Conservation (phyloP, 164 flowering plant species). For the Chloranthus sessilifolius region DNA sequence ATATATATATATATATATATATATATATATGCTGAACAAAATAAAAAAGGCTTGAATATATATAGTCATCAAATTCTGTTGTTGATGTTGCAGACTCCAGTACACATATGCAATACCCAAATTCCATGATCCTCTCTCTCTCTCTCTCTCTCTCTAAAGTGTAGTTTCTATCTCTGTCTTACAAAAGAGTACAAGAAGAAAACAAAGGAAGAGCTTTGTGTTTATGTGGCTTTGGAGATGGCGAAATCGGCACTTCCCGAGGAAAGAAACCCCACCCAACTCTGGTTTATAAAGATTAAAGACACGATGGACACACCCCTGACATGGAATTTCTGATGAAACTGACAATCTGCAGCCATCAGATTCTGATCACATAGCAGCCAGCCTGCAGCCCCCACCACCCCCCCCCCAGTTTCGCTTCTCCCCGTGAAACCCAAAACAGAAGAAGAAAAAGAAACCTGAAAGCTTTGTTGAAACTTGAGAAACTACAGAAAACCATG, state of each 20-base stretch:
- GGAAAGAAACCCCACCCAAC: too few species aligned
- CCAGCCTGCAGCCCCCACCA: not conserved
- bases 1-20: too few species aligned
- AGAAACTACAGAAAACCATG: too few species aligned
- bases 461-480: not conserved
- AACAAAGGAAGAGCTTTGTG: not conserved
- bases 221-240: constrained; percentile 7
- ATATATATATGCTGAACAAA: too few species aligned
- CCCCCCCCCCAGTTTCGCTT: not conserved
- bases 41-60: not conserved
- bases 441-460: not conserved
- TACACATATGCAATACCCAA: too few species aligned
- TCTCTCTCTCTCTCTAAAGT: not conserved
- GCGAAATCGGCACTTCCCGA: constrained; percentile 17
- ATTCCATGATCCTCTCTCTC: not conserved
- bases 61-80: too few species aligned
- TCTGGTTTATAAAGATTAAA: not conserved
- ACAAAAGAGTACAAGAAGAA: too few species aligned
- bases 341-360: not conserved
- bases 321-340: constrained; percentile 12
- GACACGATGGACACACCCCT: not conserved
- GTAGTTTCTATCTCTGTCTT: too few species aligned
- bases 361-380: too few species aligned
- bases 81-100: too few species aligned
- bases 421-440: too few species aligned